These are phyloP conservation scores for Trametes punicea DNA, from an alignment of 768 basidiomycete genomes.

Conservation along the genomic window DNA sequence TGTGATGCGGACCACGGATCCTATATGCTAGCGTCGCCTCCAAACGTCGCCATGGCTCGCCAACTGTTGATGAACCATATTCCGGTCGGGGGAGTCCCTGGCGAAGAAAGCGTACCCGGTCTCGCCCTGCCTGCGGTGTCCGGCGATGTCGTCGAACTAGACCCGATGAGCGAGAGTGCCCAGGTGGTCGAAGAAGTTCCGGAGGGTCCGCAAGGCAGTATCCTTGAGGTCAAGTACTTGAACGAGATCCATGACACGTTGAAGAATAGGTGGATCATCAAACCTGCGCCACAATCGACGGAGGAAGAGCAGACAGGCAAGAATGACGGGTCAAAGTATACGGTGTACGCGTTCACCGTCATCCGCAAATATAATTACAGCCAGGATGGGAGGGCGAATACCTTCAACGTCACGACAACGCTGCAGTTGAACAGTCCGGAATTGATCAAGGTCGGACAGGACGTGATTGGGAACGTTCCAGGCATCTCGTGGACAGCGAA, in stretches of 20 bases:
- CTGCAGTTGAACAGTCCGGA: slow-evolving; percentile 57
- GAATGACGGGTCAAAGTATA: slow-evolving; percentile 23
- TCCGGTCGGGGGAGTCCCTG: neutral
- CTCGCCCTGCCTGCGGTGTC: slow-evolving; percentile 18
- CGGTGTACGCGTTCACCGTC: slow-evolving; percentile 28
- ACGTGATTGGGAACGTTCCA: slow-evolving; percentile 54
- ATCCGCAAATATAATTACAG: slow-evolving; percentile 27
- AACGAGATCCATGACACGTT: slow-evolving; percentile 24
- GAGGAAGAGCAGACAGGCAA: slow-evolving; percentile 10
- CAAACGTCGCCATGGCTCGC: neutral
- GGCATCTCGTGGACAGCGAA: slow-evolving; percentile 61
- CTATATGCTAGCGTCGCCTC: neutral
- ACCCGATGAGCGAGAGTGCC: slow-evolving; percentile 6
- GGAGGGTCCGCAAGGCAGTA: slow-evolving; percentile 20
- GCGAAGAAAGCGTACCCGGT: neutral
- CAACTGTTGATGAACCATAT: neutral
- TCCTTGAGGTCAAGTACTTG: slow-evolving; percentile 26
- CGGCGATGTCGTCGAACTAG: slow-evolving; percentile 23
- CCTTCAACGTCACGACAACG: slow-evolving; percentile 25
- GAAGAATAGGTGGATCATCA: slow-evolving; percentile 24
- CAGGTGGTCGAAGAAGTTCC: slow-evolving; percentile 16
- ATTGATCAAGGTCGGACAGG: slow-evolving; percentile 54
- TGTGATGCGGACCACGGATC: too few relatives aligned
- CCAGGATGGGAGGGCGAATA: slow-evolving; percentile 12
- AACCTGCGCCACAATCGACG: slow-evolving; percentile 21